phyloP scores from a whole-genome alignment of 768 basidiomycete species.

The Kwoniella dejecticola region DNA sequence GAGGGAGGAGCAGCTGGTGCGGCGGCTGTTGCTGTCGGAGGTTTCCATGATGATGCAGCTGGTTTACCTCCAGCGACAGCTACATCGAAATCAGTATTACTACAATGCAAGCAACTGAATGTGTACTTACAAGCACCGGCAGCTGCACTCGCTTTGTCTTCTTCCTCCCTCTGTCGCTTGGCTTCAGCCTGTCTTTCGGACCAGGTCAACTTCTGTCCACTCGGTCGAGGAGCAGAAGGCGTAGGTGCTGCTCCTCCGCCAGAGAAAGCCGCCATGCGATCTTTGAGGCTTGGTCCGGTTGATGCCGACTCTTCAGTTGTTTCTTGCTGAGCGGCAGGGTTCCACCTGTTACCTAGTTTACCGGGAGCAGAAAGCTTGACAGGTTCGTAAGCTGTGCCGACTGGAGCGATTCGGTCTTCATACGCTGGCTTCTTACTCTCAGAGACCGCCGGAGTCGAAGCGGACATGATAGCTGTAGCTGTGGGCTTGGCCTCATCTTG shows the following conservation, averaged over 20 bases:
- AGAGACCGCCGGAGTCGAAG: conserved; percentile 35
- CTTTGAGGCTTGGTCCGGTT: conserved; percentile 33
- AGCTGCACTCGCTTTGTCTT: conserved; percentile 60
- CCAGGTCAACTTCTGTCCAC: conserved; percentile 84
- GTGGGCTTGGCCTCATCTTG: conserved; percentile 16
- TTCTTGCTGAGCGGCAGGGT: conserved; percentile 35
- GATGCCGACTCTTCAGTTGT: conserved; percentile 24
- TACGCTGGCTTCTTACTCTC: conserved; percentile 68
- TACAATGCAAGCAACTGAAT: not conserved
- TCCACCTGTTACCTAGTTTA: conserved; percentile 73
- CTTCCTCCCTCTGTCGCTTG: conserved; percentile 81
- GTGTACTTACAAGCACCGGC: conserved; percentile 34
- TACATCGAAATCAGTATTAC: not conserved
- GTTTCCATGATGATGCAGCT: conserved; percentile 14
- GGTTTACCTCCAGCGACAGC: conserved; percentile 13
- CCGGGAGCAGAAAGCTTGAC: conserved; percentile 81
- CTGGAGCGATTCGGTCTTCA: conserved; percentile 80
- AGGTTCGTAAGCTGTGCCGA: conserved; percentile 85
- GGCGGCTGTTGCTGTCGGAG: conserved; percentile 4
- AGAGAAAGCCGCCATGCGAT: conserved; percentile 49
- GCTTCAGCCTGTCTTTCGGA: conserved; percentile 87
- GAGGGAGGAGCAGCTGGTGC: conserved; percentile 10
- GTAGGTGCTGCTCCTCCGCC: conserved; percentile 35
- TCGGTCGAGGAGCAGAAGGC: conserved; percentile 25
- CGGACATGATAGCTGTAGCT: conserved; percentile 29